Conservation (phyloP, 2,329 filamentous ascomycete species). For the Aphanoascus verrucosus region DNA sequence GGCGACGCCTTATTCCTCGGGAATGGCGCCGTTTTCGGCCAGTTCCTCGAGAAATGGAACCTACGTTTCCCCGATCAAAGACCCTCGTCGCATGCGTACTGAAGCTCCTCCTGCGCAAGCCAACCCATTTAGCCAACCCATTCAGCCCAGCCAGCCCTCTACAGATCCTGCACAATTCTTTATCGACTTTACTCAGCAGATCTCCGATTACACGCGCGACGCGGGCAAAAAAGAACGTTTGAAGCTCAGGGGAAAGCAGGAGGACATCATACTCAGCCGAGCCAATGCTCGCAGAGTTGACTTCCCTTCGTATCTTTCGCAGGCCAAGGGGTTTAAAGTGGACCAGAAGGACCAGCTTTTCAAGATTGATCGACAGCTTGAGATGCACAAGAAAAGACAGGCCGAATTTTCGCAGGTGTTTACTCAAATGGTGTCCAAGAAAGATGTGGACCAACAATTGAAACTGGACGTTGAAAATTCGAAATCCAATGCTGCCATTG, state of each 20-base stretch:
- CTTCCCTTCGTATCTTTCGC: conserved; percentile 21
- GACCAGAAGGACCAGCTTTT: conserved; percentile 18
- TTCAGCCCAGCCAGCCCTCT: neutral
- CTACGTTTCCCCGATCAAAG: neutral
- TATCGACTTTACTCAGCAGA: neutral
- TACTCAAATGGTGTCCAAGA: neutral
- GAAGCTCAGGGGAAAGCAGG: neutral
- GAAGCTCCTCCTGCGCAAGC: neutral
- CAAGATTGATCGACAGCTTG: conserved; percentile 19
- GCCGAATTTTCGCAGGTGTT: conserved; percentile 8
- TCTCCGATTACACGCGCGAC: neutral
- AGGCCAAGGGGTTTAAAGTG: conserved; percentile 18
- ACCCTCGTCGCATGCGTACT: neutral
- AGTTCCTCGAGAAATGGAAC: neutral
- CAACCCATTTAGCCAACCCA: no score
- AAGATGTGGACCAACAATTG: neutral
- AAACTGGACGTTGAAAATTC: neutral
- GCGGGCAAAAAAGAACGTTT: conserved; percentile 12
- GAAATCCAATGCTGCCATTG: neutral
- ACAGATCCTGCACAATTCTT: conserved; percentile 1
- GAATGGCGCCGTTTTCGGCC: no score
- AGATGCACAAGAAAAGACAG: conserved; percentile 15
- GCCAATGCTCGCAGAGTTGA: conserved; percentile 15
- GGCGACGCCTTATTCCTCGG: no score
- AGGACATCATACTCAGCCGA: conserved; percentile 30